Evolutionary conservation across 2,329 filamentous ascomycete genomes (phyloP), one percentile per base, ranked within the genome.

Genomic region (Paecilomyces dactylethromorphus): DNA sequence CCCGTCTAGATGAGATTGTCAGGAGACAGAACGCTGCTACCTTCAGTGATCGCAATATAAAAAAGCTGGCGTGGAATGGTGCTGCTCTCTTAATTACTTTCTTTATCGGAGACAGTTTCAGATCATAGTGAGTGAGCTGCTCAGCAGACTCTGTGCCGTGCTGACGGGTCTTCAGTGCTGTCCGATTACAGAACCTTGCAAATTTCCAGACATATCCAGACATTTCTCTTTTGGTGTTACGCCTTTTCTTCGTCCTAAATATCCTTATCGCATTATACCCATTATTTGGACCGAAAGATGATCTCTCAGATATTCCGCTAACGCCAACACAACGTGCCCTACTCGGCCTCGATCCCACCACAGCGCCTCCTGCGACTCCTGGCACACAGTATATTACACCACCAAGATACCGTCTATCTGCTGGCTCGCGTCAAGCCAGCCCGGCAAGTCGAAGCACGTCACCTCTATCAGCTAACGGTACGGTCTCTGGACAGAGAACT

Each of bases 301-400:
- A 92, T 62, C 83, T 97, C 63, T 81, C 87, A 73, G 94, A 99
- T 73, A 96, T 99, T 55, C 87, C 93, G 61, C 83, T 99, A 64
- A 97, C 93, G 0, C 87, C 90, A n/a, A 86, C 87, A 12, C 94
- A 97, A 78, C 89, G 93, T 61, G 83, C 87, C 63, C 83, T 96
- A 13, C 85, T 99, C 56, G 92, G 92, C 54, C 84, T 99, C 3
- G 84, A 88, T 45, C 87, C 91, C 2, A 84, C 82, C 59, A 84
- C 87, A 1, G 84, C 78, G 1, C 79, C 84, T 2, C 83, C 88
- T 0, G 72, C 77, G 0, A 89, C 87, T 0, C 87, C 91, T 1
- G 82, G 84, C 56, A 87, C 88, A 50, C 84, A 84, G 59, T 95
- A 90, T 74, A 86, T 88, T 66, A 97, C 93, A 0, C 93, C 93